Evolutionary conservation across 306 rosid species (phyloP), one percentile per base, ranked within the genome.

Genomic region (Crataegus laevigata): DNA sequence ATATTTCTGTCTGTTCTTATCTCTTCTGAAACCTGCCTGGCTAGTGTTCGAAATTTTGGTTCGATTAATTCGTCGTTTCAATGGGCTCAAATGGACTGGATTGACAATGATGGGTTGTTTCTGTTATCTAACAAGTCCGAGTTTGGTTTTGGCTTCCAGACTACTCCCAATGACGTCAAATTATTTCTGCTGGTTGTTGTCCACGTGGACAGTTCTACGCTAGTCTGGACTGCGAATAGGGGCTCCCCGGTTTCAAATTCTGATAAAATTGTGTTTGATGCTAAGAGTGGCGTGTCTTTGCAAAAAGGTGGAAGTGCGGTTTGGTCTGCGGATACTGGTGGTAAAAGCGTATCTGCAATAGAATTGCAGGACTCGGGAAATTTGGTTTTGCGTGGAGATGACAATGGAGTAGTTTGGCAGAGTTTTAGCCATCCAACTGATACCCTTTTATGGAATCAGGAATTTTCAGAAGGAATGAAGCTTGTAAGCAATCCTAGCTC

Each of bases 361-460:
- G 89, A 81, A 75, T 82, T 94, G 88, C 81, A 32, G 70, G 87
- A 89, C 74, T 80, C 82, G 1, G 99, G 99, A n/a, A 92, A 94
- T 58, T 82, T 94, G 80, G 91, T 84, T 71, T 76, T 94, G 82
- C 73, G 81, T 61, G 87, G 87, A 29, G 85, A 62, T 13, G 88
- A 82, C 47, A 73, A 14, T 13, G 77, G 76, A 5, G 32, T 82
- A 5, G 69, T 89, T 72, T 94, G 99, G 99, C 87, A 90, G 82
- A 94, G 99, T 89, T 94, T 94, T 77, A 71, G 75, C 61, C 87
- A 90, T 75, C 99, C 99, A 38, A 90, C 97, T 6, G 84, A 94
- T 80, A 92, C 96, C 66, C 82, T 94, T 69, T 68, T 92, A 54
- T 87, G 92, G 76, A 74, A 51, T 30, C 99, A 94, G 81, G 84